Evolutionary conservation across 2,329 filamentous ascomycete species (phyloP), one percentile per base, ranked within the genome.

Genomic region (Dactylellina drechsleri): DNA sequence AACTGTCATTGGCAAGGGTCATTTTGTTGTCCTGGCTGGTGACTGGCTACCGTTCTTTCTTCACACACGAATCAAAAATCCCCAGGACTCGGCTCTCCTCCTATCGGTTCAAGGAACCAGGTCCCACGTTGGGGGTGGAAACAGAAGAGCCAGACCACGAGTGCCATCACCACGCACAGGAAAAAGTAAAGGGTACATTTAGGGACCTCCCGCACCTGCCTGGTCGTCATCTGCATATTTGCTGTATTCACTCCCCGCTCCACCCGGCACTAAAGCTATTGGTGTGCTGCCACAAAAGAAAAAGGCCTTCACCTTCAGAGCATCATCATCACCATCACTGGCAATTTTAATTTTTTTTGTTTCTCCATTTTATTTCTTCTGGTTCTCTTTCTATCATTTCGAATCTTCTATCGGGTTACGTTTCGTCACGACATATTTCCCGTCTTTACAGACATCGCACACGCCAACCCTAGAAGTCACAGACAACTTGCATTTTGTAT

Each of bases 51-150:
- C 70, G 45, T 74, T 59, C 62, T 57, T 58, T 57, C 60, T 59
- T 58, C 53, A 43, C 62, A 64, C 62, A 74, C 70, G 52, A 74
- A 74, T 74, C 70, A 74, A 36, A 73, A 66, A 59, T 74, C 64
- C 68, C 70, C 70, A 74, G 70, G 70, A 74, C 70, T 74, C 70
- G 70, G 70, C 64, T 74, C 70, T 74, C 70, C 45, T 74, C 70
- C 62, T 74, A 67, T 74, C 70, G 70, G 70, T 67, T 74, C 62
- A 62, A 57, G 62, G 57, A 67, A 58, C 70, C 64, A 52, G 70
- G 70, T 74, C 66, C 66, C 66, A 71, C 66, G 66, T 74, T 62
- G 60, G 56, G 36, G 53, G 57, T 36, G 31, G 31, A 36, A 7
- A 36, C 6, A 36, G 31, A 36, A 36, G 31, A 74, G 56, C 57